phyloP scores from a whole-genome alignment of 1,284 basidiomycete genomes.

The Moesziomyces sp. region DNA sequence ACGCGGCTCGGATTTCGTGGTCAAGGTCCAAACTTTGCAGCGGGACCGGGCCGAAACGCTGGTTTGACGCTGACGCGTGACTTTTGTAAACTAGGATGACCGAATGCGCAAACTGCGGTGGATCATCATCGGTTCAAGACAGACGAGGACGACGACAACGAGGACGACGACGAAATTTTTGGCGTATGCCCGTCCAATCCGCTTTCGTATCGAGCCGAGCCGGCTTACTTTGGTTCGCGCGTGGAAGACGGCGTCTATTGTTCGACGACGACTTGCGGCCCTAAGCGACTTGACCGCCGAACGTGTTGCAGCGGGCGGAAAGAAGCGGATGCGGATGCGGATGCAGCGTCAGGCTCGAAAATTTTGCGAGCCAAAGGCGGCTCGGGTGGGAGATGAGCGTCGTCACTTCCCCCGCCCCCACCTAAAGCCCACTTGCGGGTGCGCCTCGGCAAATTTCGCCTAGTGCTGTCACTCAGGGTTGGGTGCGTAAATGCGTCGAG shows the following conservation, averaged over 20 bases:
- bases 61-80: background rate
- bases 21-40: background rate
- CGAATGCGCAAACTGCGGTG: too few species aligned
- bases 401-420: background rate
- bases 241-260: too few species aligned
- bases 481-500: background rate
- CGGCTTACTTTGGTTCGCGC: too few species aligned
- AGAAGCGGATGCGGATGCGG: background rate
- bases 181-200: background rate
- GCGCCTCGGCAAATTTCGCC: background rate
- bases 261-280: too few species aligned
- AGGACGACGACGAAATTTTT: too few species aligned
- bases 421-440: background rate
- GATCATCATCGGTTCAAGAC: too few species aligned
- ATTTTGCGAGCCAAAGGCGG: background rate
- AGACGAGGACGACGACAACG: too few species aligned
- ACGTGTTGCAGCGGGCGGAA: background rate
- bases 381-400: background rate
- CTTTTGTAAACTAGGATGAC: too few species aligned
- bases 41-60: background rate
- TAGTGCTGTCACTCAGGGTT: background rate
- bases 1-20: background rate
- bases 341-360: background rate
- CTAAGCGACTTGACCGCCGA: too few species aligned
- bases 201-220: background rate